Base-by-base conservation (phyloP, 2,329 filamentous ascomycete genomes). In the Diplodia intermedia region DNA sequence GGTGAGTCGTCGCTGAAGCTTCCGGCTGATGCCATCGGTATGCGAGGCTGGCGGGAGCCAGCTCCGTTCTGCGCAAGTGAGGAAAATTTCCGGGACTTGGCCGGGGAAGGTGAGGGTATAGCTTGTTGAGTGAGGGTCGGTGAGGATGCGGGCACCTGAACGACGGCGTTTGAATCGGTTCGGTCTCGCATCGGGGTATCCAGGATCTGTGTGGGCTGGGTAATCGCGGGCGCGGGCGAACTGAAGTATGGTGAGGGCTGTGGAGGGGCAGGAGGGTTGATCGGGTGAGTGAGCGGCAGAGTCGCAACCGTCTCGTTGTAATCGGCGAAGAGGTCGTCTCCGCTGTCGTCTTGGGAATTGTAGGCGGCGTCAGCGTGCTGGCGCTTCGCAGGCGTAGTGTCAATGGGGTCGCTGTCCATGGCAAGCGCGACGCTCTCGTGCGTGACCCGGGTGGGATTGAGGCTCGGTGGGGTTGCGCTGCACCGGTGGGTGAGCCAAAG, bases 111-210 rank as follows among this genome's bases (percentile, higher is more conserved):
- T 15, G 80, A 77, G n/a, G 82, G 79, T 69, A 86, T 86, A 68
- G 49, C 26, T 40, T n/a, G 49, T 15, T 43, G 57, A 4, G 33
- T 31, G 3, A 43, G 52, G 11, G 31, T 33, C 1, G 93, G 94
- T 0, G 94, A 97, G 3, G 94, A 97, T n/a, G 92, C 92, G 36
- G 90, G 89, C 3, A 97, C 94, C 78, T 97, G 94, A 67, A 97
- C 82, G 62, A 85, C 76, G 47, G 84, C 29, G 60, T 70, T 50
- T 23, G 71, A 67, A 52, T 73, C 72, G 33, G 74, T 76, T 38
- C 77, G 76, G 31, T 74, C 75, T 49, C 78, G 71, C 40, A 77
- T 74, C 2, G 81, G 78, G 60, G 78, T 78, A 18, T 82, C 80
- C 31, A 89, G 78, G 40, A 88, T 79, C 73, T 90, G 88, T 12